phyloP scores from a whole-genome alignment of 352 stramenopile genomes.

The Pythium sp. region DNA sequence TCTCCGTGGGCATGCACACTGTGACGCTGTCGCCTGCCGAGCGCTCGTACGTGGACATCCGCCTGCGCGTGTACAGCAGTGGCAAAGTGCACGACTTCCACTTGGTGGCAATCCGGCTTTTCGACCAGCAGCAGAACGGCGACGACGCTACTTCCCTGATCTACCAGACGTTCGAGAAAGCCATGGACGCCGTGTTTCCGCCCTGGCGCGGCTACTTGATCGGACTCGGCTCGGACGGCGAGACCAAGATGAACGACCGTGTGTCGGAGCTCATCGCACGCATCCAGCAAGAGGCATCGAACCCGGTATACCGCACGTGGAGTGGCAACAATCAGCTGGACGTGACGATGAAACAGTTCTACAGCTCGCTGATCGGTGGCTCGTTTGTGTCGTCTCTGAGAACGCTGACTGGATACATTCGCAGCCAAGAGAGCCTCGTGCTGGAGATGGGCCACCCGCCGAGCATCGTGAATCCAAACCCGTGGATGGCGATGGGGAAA shows the following conservation, averaged over 20 bases:
- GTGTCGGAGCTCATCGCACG: conserved; percentile 30
- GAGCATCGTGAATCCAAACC: conserved; percentile 16
- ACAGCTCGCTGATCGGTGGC: conserved; percentile 35
- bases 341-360: conserved; percentile 40
- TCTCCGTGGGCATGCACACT: conserved; percentile 41
- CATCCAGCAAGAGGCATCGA: conserved; percentile 27
- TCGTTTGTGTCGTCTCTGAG: conserved; percentile 37
- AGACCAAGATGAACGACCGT: conserved; percentile 25
- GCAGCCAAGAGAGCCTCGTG: conserved; percentile 30
- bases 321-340: conserved; percentile 33
- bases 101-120: conserved; percentile 34
- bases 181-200: conserved; percentile 34
- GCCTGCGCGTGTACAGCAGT: conserved; percentile 33
- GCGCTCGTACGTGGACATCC: conserved; percentile 42
- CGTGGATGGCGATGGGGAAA: conserved; percentile 32
- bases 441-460: conserved; percentile 26
- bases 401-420: conserved; percentile 30
- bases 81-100: conserved; percentile 39
- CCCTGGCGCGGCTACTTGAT: conserved; percentile 36
- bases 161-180: conserved; percentile 29
- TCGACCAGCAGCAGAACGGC: conserved; percentile 19
- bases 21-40: conserved; percentile 18
- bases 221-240: conserved; percentile 33
- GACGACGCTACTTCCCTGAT: conserved; percentile 16
- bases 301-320: conserved; percentile 30